These are phyloP conservation scores for Calycina marina DNA, from an alignment of 2,329 filamentous ascomycete species.

Conservation along the genomic window DNA sequence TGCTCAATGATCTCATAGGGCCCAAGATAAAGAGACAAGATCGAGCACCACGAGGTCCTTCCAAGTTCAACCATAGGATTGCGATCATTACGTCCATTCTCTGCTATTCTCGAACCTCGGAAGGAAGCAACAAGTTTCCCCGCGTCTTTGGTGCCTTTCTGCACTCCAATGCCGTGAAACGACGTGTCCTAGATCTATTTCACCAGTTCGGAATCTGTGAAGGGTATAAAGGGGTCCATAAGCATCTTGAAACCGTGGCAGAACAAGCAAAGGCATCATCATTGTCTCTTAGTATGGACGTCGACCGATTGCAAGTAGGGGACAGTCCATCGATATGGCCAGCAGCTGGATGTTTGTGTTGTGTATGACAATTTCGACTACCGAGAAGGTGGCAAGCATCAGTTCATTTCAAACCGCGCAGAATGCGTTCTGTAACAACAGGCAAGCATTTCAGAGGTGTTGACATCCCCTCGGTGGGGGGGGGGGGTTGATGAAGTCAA, in stretches of 20 bases:
- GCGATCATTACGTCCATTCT: constrained; percentile 2
- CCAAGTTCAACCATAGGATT: constrained; percentile 1
- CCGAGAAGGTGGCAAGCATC: constrained; percentile 2
- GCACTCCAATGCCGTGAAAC: constrained; percentile 1
- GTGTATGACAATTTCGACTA: constrained; percentile 4
- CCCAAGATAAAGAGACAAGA: constrained; percentile 1
- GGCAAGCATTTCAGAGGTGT: constrained; percentile 1
- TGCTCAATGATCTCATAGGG: constrained; percentile 1
- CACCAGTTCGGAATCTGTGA: constrained; percentile 2
- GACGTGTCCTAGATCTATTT: constrained; percentile 1
- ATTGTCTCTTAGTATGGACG: not conserved
- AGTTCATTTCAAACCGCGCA: constrained; percentile 3
- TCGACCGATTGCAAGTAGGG: constrained; percentile 1
- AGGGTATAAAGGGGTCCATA: constrained; percentile 1
- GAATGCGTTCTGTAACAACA: constrained; percentile 2
- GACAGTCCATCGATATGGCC: constrained; percentile 1
- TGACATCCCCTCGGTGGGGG: not conserved
- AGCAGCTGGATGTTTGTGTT: constrained; percentile 3
- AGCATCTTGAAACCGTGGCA: constrained; percentile 1
- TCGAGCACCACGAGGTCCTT: constrained; percentile 1
- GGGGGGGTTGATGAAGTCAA: constrained; percentile 1
- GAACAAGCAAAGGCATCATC: constrained; percentile 2
- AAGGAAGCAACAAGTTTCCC: constrained; percentile 2
- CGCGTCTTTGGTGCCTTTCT: constrained; percentile 2
- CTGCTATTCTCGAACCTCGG: constrained; percentile 3